Evolutionary conservation across 257 asterid genomes (phyloP).

Genomic region (Handroanthus guayacan): DNA sequence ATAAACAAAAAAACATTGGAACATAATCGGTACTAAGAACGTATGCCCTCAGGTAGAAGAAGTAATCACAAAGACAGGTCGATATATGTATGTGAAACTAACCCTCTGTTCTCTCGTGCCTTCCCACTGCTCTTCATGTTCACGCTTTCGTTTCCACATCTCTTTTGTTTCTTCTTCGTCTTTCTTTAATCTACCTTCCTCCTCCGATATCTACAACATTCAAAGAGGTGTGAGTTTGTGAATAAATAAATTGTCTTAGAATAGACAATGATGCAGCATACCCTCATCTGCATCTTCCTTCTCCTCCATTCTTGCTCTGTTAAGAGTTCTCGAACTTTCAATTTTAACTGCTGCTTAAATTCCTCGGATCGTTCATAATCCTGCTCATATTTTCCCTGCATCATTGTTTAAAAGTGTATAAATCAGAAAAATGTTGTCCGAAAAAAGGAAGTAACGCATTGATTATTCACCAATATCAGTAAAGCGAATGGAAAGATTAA

Average conservation of each 20-base stretch:
- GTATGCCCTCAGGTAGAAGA: background rate
- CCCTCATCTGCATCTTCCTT: constrained; percentile 99
- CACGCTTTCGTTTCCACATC: constrained; percentile 98
- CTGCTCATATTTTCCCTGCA: constrained; percentile 94
- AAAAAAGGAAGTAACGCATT: constrained; percentile 13
- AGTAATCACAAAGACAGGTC: background rate
- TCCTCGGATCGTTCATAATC: constrained; percentile 81
- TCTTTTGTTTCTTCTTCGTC: constrained; percentile 99
- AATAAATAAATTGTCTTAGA: constrained; percentile 20
- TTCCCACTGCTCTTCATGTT: constrained; percentile 99
- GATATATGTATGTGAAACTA: constrained; percentile 38
- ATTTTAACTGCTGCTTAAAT: constrained; percentile 85
- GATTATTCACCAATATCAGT: constrained; percentile 4
- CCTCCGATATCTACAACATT: constrained; percentile 84
- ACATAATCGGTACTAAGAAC: background rate
- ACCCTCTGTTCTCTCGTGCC: constrained; percentile 98
- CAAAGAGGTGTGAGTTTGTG: constrained; percentile 22
- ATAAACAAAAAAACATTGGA: background rate
- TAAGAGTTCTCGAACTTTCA: constrained; percentile 93
- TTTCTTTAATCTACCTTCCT: constrained; percentile 99
- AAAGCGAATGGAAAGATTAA: constrained; percentile 7
- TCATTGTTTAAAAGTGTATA: constrained; percentile 20
- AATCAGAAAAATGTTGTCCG: constrained; percentile 14
- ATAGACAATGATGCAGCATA: constrained; percentile 43
- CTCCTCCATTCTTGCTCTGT: constrained; percentile 99